These are phyloP conservation scores for Phaeoacremonium minimum DNA, from an alignment of 2,329 filamentous ascomycete genomes.

Conservation along the genomic window DNA sequence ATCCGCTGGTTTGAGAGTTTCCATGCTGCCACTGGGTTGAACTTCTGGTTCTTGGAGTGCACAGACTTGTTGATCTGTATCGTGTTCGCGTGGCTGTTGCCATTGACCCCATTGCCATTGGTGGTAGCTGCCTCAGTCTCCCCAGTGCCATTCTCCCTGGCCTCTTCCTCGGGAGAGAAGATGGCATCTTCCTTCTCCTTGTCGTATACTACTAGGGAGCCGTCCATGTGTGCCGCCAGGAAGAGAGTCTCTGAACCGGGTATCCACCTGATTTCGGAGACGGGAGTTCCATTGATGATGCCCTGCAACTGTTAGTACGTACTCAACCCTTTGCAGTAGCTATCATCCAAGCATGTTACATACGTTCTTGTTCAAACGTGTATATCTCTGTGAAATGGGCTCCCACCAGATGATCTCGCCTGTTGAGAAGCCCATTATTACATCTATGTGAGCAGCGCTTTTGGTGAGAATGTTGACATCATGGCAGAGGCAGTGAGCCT, in stretches of 20 bases:
- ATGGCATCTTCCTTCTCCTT: constrained; percentile 91
- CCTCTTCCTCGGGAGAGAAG: constrained; percentile 69
- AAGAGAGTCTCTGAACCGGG: constrained; percentile 92
- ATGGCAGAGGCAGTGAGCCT: constrained; percentile 91
- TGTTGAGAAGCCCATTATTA: constrained; percentile 93
- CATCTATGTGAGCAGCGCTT: constrained; percentile 73
- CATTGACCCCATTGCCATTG: constrained; percentile 27
- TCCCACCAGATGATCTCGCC: constrained; percentile 99
- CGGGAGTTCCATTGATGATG: constrained; percentile 78
- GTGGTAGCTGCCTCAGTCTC: constrained; percentile 25
- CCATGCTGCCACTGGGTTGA: constrained; percentile 89
- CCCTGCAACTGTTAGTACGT: constrained; percentile 47
- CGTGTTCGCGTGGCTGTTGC: constrained; percentile 29
- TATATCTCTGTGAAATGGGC: constrained; percentile 92
- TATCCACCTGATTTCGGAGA: constrained; percentile 88
- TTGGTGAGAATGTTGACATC: constrained; percentile 86
- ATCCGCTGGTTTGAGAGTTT: constrained; percentile 87
- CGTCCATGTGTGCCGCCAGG: constrained; percentile 87
- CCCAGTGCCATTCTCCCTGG: constrained; percentile 75
- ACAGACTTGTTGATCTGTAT: constrained; percentile 86
- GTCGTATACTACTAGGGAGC: constrained; percentile 87
- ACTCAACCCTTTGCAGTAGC: no score
- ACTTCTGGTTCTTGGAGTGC: constrained; percentile 88
- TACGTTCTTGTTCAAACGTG: constrained; percentile 92
- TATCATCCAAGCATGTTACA: no score